phyloP scores from a whole-genome alignment of 768 basidiomycete species.

The Tulasnella sp. region DNA sequence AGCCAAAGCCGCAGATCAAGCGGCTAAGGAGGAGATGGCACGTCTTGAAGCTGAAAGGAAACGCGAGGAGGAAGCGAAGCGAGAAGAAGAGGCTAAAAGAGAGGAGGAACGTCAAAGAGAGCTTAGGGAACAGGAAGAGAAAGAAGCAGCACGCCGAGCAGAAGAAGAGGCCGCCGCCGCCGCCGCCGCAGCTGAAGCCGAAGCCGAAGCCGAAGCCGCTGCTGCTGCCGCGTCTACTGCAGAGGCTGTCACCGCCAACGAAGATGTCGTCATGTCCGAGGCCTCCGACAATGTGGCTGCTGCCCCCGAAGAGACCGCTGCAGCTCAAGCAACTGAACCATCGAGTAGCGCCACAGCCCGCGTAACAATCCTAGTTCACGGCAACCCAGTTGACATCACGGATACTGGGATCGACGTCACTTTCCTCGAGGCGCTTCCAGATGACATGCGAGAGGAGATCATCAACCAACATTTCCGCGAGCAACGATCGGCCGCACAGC shows the following conservation, averaged over 20 bases:
- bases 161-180: slow-evolving; percentile 21
- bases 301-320: neutral
- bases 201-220: slow-evolving; percentile 43
- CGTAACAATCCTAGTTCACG: slow-evolving; percentile 83
- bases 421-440: slow-evolving; percentile 93
- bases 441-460: slow-evolving; percentile 98
- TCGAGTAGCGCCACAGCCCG: slow-evolving; percentile 37
- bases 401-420: slow-evolving; percentile 98
- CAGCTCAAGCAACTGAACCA: slow-evolving; percentile 17
- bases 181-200: slow-evolving; percentile 23
- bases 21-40: slow-evolving; percentile 33
- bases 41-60: slow-evolving; percentile 41
- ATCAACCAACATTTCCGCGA: slow-evolving; percentile 95
- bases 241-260: neutral
- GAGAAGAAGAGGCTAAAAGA: slow-evolving; percentile 9
- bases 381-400: slow-evolving; percentile 90
- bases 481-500: slow-evolving; percentile 64
- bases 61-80: slow-evolving; percentile 22
- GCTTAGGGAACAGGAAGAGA: slow-evolving; percentile 12
- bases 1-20: slow-evolving; percentile 32
- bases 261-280: slow-evolving; percentile 8
- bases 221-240: slow-evolving; percentile 28
- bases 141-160: slow-evolving; percentile 7
- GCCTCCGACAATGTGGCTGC: neutral
- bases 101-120: slow-evolving; percentile 14